These are phyloP conservation scores for Colletotrichum karsti DNA, from an alignment of 2,329 filamentous ascomycete species.

Conservation along the genomic window DNA sequence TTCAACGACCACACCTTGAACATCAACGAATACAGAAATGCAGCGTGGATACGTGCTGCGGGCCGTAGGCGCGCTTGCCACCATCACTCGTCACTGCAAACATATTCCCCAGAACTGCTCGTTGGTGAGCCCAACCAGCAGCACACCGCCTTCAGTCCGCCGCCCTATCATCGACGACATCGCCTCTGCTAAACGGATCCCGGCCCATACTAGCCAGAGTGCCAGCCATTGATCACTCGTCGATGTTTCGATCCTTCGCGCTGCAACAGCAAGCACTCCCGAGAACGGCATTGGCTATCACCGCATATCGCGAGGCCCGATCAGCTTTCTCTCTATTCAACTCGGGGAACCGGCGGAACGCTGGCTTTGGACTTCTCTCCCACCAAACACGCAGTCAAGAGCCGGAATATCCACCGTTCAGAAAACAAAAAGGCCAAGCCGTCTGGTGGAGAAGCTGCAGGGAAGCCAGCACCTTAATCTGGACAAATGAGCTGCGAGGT, in stretches of 20 bases:
- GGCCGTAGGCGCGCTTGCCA: conserved; percentile 18
- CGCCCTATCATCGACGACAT: not conserved
- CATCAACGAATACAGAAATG: not conserved
- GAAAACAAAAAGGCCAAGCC: conserved; percentile 19
- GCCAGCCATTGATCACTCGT: not conserved
- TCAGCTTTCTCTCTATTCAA: not conserved
- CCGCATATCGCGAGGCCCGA: not conserved
- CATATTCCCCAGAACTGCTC: not conserved
- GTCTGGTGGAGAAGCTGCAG: conserved; percentile 18
- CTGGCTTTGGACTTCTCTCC: not conserved
- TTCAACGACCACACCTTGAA: conserved; percentile 8
- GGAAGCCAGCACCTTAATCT: conserved; percentile 26
- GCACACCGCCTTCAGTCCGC: conserved; percentile 13
- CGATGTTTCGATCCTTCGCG: not conserved
- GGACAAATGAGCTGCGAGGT: conserved; percentile 19
- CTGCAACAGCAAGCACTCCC: not conserved
- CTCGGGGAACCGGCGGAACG: not conserved
- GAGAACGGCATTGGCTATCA: not conserved
- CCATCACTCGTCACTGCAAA: conserved; percentile 4
- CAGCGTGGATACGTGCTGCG: conserved; percentile 8
- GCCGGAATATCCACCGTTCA: not conserved
- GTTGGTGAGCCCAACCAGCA: not conserved
- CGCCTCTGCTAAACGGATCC: not conserved
- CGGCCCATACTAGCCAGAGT: not conserved
- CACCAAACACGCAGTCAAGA: not conserved